A percentile compares a stretch with the other conserved stretches of the same genome.
Evolutionary conservation across 768 basidiomycete genomes (phyloP).

Genomic region (Gloeophyllum trabeum): DNA sequence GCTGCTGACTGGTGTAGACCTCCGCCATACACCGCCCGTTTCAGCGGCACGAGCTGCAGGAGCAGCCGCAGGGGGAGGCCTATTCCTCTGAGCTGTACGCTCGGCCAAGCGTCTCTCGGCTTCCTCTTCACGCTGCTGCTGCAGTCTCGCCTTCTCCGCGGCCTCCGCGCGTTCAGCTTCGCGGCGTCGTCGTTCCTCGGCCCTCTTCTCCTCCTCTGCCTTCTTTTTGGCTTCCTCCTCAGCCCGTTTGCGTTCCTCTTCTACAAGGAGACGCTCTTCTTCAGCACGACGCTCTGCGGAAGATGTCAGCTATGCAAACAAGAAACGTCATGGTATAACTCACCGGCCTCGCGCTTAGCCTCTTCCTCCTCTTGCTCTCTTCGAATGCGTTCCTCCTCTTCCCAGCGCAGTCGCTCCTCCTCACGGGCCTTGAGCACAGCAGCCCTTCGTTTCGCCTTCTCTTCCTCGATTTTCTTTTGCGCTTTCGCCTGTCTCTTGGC

Average conservation of each 20-base stretch:
- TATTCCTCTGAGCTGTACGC: too few relatives aligned
- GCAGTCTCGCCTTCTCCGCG: constrained; percentile 44
- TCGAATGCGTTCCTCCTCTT: constrained; percentile 25
- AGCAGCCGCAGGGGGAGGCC: constrained; percentile 17
- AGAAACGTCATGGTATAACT: constrained; percentile 10
- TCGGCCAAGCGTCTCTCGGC: constrained; percentile 37
- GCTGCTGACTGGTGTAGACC: constrained; percentile 15
- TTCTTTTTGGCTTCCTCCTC: constrained; percentile 45
- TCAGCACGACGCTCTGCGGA: constrained; percentile 12
- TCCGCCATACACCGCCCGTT: constrained; percentile 15
- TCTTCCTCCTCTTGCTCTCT: constrained; percentile 30
- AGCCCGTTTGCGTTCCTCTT: constrained; percentile 22
- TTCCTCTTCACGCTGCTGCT: constrained; percentile 59
- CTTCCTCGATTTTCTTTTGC: constrained; percentile 63
- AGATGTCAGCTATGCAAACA: constrained; percentile 1
- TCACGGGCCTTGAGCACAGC: constrained; percentile 46
- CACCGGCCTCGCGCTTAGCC: constrained; percentile 39
- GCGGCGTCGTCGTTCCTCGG: constrained; percentile 39
- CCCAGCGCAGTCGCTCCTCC: constrained; percentile 35
- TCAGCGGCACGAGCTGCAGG: constrained; percentile 18
- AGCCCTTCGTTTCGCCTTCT: constrained; percentile 65
- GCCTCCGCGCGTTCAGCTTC: constrained; percentile 39
- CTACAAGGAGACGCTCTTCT: constrained; percentile 15
- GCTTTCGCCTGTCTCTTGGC: constrained; percentile 46
- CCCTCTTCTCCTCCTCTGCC: constrained; percentile 48